These are phyloP conservation scores for Hevea brasiliensis DNA, from an alignment of 345 rosid species.

Conservation along the genomic window DNA sequence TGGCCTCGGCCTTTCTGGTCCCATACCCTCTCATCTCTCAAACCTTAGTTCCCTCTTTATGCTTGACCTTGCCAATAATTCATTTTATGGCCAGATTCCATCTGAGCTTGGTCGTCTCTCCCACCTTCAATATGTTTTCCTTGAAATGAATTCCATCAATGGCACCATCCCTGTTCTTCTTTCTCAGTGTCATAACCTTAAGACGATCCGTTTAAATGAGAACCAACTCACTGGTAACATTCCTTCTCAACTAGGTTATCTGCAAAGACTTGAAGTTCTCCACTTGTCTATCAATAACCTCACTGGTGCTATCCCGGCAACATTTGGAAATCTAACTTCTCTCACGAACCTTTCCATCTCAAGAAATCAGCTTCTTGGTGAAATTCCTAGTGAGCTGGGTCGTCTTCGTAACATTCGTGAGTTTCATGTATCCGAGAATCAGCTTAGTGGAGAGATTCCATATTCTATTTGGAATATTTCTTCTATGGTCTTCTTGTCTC, in stretches of 20 bases:
- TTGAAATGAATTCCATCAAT: background rate
- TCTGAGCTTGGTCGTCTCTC: slow-evolving; percentile 4
- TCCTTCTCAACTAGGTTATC: background rate
- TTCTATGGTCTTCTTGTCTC: slow-evolving; percentile 1
- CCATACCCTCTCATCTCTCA: slow-evolving; percentile 15
- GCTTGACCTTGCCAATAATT: slow-evolving; percentile 16
- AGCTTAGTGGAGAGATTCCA: slow-evolving; percentile 13
- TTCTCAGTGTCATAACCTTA: background rate
- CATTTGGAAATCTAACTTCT: slow-evolving; percentile 26
- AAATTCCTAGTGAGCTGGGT: slow-evolving; percentile 19
- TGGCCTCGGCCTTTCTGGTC: background rate
- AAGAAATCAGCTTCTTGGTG: slow-evolving; percentile 2
- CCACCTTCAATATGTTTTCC: background rate
- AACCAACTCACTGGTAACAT: background rate
- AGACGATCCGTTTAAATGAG: background rate
- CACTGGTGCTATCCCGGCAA: slow-evolving; percentile 17
- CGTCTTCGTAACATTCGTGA: background rate
- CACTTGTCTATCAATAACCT: slow-evolving; percentile 15
- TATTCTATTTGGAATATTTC: slow-evolving; percentile 19
- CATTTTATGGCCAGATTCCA: slow-evolving; percentile 23
- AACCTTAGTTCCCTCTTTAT: slow-evolving; percentile 17
- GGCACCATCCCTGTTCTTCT: background rate
- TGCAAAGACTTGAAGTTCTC: slow-evolving; percentile 11
- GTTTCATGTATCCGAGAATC: slow-evolving; percentile 14
- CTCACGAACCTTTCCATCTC: slow-evolving; percentile 11